Conservation (phyloP, 2,329 filamentous ascomycete genomes). For the Colletotrichum navitas region DNA sequence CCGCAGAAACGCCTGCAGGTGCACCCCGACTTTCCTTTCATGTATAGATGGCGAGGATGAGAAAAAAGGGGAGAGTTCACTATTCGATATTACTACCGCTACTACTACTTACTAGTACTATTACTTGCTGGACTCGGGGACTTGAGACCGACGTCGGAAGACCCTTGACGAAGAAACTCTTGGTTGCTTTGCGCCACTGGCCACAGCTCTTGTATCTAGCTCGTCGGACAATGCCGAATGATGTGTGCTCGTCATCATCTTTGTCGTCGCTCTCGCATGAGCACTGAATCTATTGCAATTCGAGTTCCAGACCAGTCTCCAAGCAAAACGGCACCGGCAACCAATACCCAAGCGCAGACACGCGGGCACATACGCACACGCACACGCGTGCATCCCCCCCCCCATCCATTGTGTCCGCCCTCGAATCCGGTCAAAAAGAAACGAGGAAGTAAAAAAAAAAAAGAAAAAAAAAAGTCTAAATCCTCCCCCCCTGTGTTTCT, state of each 20-base stretch:
- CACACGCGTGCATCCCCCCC: neutral
- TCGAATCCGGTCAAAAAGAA: neutral
- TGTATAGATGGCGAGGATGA: neutral
- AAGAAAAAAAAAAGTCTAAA: neutral
- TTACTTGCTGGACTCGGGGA: too few relatives aligned
- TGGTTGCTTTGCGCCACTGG: constrained; percentile 15
- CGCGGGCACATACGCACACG: constrained; percentile 5
- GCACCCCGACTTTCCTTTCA: neutral
- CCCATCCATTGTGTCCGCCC: neutral
- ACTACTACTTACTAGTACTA: neutral
- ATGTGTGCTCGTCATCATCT: neutral
- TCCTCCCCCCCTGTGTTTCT: neutral
- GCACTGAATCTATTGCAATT: neutral
- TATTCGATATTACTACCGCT: neutral
- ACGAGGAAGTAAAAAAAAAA: too few relatives aligned
- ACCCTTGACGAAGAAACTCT: constrained; percentile 11
- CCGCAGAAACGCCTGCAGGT: constrained; percentile 2
- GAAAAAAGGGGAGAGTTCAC: too few relatives aligned
- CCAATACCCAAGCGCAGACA: constrained; percentile 1
- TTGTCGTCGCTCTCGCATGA: neutral
- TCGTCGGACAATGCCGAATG: constrained; percentile 4
- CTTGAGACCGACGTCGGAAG: neutral
- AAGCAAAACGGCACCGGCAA: neutral
- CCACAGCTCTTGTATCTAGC: constrained; percentile 16
- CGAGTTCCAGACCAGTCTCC: constrained; percentile 15